Evolutionary conservation across 2,329 filamentous ascomycete genomes (phyloP).

Genomic region (Cryphonectria carpinicola): DNA sequence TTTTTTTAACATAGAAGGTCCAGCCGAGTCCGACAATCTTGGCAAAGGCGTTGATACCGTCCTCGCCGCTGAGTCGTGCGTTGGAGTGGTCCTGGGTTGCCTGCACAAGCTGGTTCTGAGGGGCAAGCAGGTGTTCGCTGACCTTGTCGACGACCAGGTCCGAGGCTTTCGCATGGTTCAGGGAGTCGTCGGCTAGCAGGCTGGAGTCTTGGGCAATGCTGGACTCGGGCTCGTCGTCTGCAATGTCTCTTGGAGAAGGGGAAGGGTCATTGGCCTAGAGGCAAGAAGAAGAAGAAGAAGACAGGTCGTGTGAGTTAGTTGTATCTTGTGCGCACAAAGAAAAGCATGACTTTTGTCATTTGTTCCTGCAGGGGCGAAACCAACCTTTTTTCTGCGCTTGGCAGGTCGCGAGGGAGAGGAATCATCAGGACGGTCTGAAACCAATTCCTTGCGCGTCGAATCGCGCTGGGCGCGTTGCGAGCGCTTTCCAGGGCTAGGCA

Average conservation of each 20-base stretch:
- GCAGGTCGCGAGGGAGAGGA: slow-evolving; percentile 65
- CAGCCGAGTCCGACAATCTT: slow-evolving; percentile 82
- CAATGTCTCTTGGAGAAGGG: slow-evolving; percentile 44
- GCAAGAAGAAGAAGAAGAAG: background rate
- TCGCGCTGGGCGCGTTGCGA: slow-evolving; percentile 39
- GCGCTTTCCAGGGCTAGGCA: slow-evolving; percentile 39
- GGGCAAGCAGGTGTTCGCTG: slow-evolving; percentile 52
- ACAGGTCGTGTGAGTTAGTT: slow-evolving; percentile 17
- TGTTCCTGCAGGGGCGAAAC: slow-evolving; percentile 24
- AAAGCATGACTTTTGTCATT: background rate
- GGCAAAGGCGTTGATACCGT: slow-evolving; percentile 74
- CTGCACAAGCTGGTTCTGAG: slow-evolving; percentile 54
- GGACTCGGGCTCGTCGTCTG: slow-evolving; percentile 46
- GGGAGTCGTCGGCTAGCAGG: slow-evolving; percentile 46
- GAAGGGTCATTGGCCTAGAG: slow-evolving; percentile 20
- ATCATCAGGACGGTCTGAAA: slow-evolving; percentile 42
- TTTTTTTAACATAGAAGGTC: slow-evolving; percentile 80
- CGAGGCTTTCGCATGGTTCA: slow-evolving; percentile 50
- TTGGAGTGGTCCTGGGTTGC: slow-evolving; percentile 67
- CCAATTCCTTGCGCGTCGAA: slow-evolving; percentile 37
- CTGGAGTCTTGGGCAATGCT: slow-evolving; percentile 39
- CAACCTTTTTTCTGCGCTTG: slow-evolving; percentile 67
- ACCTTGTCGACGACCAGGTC: slow-evolving; percentile 61
- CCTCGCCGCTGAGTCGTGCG: slow-evolving; percentile 61
- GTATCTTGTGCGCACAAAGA: background rate